Evolutionary conservation across 345 rosid species (phyloP).

Genomic region (Acer saccharum): DNA sequence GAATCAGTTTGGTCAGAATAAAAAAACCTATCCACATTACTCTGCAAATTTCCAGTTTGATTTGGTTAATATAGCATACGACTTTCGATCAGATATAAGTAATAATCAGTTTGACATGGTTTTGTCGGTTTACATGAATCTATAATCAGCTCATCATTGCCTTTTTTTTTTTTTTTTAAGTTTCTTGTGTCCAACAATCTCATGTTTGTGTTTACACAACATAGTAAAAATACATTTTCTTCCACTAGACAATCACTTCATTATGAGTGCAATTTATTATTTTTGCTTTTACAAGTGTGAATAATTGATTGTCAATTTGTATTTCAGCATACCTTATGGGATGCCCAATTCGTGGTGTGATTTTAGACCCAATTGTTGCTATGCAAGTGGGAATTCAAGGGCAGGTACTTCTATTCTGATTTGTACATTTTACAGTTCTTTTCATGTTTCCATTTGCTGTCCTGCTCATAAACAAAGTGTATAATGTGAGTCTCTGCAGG

Average conservation of each 20-base stretch:
- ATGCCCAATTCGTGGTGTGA: constrained; percentile 94
- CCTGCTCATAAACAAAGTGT: background rate
- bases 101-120: background rate
- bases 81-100: background rate
- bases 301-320: constrained; percentile 15
- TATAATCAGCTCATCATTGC: background rate
- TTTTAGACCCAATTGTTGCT: constrained; percentile 85
- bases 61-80: background rate
- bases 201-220: background rate
- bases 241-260: background rate
- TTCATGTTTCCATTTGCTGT: background rate
- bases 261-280: background rate
- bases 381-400: constrained; percentile 97
- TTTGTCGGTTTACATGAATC: background rate
- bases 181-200: background rate
- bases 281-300: background rate
- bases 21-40: background rate
- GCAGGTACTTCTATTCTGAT: constrained; percentile 53
- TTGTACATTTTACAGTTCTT: constrained; percentile 1
- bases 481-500: constrained; percentile 42
- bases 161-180: background rate
- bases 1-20: background rate
- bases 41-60: background rate
- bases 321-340: constrained; percentile 91
- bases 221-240: too few species aligned